These are phyloP conservation scores for Diaporthe sp. DNA, from an alignment of 2,329 filamentous ascomycete species.

Conservation along the genomic window DNA sequence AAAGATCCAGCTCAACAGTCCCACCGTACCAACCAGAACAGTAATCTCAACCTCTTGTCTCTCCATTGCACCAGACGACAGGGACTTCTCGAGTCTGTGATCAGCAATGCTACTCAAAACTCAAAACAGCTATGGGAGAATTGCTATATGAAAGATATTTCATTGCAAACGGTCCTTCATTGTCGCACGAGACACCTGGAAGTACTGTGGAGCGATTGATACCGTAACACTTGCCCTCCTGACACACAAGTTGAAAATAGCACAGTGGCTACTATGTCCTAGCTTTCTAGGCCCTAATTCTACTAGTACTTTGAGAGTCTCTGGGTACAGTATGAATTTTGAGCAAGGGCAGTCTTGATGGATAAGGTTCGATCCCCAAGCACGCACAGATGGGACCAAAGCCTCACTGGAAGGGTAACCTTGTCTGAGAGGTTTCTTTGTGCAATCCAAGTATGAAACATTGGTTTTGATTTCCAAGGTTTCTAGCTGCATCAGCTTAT, in stretches of 20 bases:
- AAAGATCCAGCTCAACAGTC: neutral
- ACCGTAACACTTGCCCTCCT: neutral
- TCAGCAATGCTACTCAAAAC: neutral
- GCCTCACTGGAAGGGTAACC: neutral
- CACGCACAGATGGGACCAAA: neutral
- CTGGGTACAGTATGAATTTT: neutral
- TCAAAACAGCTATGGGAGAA: neutral
- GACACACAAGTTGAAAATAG: neutral
- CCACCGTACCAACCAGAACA: neutral
- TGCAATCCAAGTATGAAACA: neutral
- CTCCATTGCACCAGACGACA: neutral
- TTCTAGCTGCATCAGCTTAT: neutral
- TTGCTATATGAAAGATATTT: neutral
- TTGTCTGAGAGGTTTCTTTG: neutral
- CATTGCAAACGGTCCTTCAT: neutral
- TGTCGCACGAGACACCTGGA: too few relatives aligned
- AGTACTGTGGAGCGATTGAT: too few relatives aligned
- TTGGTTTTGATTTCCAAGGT: too few relatives aligned
- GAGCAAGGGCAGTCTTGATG: neutral
- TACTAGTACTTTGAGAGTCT: neutral
- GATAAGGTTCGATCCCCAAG: neutral
- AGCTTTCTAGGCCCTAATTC: neutral
- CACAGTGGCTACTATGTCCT: neutral
- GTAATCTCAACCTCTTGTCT: neutral
- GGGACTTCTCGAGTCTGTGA: neutral